Conservation (phyloP, 257 asterid genomes). For the Solanum sparsipilum region DNA sequence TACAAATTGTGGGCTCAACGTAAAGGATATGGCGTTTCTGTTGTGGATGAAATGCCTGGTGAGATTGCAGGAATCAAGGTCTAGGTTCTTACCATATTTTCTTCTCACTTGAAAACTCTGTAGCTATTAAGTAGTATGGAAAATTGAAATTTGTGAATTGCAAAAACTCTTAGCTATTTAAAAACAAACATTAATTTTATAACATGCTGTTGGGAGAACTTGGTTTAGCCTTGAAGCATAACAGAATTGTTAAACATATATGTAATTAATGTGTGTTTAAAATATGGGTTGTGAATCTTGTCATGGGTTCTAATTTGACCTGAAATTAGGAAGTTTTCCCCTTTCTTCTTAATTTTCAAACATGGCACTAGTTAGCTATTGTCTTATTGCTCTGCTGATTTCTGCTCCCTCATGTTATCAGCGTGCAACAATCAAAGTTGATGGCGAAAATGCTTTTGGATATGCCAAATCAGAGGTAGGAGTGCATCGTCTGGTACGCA, state of each 20-base stretch:
- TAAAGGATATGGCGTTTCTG: conserved; percentile 60
- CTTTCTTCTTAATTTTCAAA: background rate
- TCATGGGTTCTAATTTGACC: background rate
- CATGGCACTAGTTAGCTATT: background rate
- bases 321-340: background rate
- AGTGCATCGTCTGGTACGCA: conserved; percentile 89
- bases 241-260: background rate
- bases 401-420: conserved; percentile 8
- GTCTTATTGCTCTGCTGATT: background rate
- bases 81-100: conserved; percentile 7
- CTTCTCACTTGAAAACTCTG: background rate
- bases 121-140: background rate
- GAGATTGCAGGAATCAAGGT: conserved; percentile 98
- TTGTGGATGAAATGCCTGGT: conserved; percentile 94
- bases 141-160: background rate
- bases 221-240: background rate
- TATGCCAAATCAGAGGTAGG: conserved; percentile 97
- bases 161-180: background rate
- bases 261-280: background rate
- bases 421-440: conserved; percentile 91
- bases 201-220: background rate
- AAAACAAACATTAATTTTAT: background rate
- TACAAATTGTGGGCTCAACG: conserved; percentile 84
- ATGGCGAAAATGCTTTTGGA: conserved; percentile 85
- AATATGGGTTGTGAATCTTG: background rate